phyloP scores from a whole-genome alignment of 2,329 filamentous ascomycete species.

The Xylaria arbuscula region DNA sequence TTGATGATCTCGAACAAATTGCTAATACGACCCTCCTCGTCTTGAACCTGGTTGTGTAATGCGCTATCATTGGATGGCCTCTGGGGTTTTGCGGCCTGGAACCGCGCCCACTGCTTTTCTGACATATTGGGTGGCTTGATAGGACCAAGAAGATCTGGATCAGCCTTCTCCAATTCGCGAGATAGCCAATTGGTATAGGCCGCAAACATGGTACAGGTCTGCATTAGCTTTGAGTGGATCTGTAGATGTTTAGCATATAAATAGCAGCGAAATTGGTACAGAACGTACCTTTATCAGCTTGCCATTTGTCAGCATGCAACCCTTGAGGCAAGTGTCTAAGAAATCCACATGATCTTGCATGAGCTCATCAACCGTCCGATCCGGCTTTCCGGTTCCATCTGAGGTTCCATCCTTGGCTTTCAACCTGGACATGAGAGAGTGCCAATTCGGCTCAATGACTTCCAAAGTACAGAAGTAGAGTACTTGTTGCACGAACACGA shows the following conservation, averaged over 20 bases:
- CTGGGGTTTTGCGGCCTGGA: slow-evolving; percentile 62
- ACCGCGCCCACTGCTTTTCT: slow-evolving; percentile 69
- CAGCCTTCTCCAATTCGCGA: slow-evolving; percentile 83
- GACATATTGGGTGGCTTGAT: slow-evolving; percentile 70
- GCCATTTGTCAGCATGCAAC: slow-evolving; percentile 98
- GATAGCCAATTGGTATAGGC: slow-evolving; percentile 88
- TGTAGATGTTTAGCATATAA: slow-evolving; percentile 53
- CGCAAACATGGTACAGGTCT: slow-evolving; percentile 94
- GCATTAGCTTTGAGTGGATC: slow-evolving; percentile 98
- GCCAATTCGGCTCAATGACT: slow-evolving; percentile 98
- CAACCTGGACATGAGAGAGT: slow-evolving; percentile 88
- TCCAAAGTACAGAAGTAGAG: slow-evolving; percentile 97
- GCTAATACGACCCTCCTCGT: slow-evolving; percentile 65
- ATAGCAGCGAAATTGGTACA: slow-evolving; percentile 5
- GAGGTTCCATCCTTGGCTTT: slow-evolving; percentile 67
- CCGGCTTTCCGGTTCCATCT: slow-evolving; percentile 54
- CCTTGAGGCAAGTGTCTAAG: slow-evolving; percentile 95
- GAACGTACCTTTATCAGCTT: slow-evolving; percentile 83
- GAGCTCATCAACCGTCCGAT: slow-evolving; percentile 89
- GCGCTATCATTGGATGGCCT: slow-evolving; percentile 52
- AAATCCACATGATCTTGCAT: slow-evolving; percentile 99
- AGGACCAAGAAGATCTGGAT: slow-evolving; percentile 76
- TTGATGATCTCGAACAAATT: slow-evolving; percentile 88
- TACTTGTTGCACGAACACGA: slow-evolving; percentile 96
- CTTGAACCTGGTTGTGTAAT: slow-evolving; percentile 54